These are phyloP conservation scores for Groenewaldozyma tartarivorans DNA, from an alignment of 805 yeast genomes.

Conservation along the genomic window DNA sequence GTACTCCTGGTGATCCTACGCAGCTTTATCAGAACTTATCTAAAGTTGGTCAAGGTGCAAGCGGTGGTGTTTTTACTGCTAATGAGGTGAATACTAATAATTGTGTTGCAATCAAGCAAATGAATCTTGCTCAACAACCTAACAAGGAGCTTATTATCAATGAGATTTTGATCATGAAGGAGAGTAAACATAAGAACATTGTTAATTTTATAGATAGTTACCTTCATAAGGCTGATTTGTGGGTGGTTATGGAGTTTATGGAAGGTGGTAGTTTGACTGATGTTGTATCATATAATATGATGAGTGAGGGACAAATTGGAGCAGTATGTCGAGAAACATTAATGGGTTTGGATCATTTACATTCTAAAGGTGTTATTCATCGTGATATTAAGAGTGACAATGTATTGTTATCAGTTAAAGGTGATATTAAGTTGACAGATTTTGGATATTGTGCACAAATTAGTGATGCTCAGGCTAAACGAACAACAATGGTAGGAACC, in stretches of 20 bases:
- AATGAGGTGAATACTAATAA: constrained; percentile 47
- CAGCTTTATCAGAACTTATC: constrained; percentile 46
- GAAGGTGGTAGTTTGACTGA: constrained; percentile 98
- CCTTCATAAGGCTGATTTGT: constrained; percentile 66
- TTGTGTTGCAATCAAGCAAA: constrained; percentile 92
- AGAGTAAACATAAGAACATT: constrained; percentile 86
- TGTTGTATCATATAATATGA: constrained; percentile 77
- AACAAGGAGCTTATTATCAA: constrained; percentile 91
- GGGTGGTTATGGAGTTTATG: constrained; percentile 99
- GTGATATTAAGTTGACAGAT: constrained; percentile 90
- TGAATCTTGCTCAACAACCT: constrained; percentile 85
- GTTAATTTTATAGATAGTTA: constrained; percentile 92
- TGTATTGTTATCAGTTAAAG: constrained; percentile 70
- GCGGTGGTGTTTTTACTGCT: constrained; percentile 87
- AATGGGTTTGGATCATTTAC: constrained; percentile 85
- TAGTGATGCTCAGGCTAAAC: constrained; percentile 59
- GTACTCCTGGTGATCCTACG: constrained; percentile 80
- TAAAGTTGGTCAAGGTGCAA: constrained; percentile 86
- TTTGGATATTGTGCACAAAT: constrained; percentile 81
- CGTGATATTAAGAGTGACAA: constrained; percentile 96
- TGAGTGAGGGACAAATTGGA: constrained; percentile 84
- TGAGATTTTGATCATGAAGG: constrained; percentile 95
- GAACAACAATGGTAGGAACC: constrained; percentile 93
- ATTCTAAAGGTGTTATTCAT: constrained; percentile 86
- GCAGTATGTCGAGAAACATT: constrained; percentile 85